phyloP scores from a whole-genome alignment of 257 asterid genomes.

The Plantago elongata region DNA sequence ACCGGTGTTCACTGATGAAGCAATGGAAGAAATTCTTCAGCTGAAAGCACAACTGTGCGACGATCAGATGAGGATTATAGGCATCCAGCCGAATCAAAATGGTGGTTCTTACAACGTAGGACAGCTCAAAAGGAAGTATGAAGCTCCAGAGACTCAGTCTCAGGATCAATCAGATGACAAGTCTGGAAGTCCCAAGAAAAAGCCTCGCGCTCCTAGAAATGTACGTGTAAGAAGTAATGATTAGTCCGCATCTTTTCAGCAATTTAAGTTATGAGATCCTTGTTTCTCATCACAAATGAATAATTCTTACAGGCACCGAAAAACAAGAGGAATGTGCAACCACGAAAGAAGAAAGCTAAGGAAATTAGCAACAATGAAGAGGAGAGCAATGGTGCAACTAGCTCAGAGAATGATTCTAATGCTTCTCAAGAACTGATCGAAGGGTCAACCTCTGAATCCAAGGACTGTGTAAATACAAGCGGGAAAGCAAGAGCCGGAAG shows the following conservation, averaged over 20 bases:
- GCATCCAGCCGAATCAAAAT: neutral
- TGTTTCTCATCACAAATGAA: conserved; percentile 15
- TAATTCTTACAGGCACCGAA: conserved; percentile 33
- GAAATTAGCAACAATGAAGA: conserved; percentile 31
- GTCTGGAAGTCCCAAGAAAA: conserved; percentile 37
- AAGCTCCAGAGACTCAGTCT: conserved; percentile 3
- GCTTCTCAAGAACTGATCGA: conserved; percentile 33
- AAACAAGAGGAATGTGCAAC: conserved; percentile 22
- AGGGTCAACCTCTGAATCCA: conserved; percentile 21
- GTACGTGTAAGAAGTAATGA: conserved; percentile 29
- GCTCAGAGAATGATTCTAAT: conserved; percentile 47
- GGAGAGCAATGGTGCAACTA: conserved; percentile 38
- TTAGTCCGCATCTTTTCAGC: neutral
- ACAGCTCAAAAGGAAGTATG: conserved; percentile 44
- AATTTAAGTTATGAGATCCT: no score
- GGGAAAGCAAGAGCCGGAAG: conserved; percentile 57
- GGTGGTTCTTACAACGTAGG: conserved; percentile 23
- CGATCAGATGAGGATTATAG: conserved; percentile 19
- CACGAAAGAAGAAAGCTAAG: conserved; percentile 38
- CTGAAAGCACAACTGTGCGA: conserved; percentile 25
- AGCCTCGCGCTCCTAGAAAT: conserved; percentile 40
- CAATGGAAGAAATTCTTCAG: conserved; percentile 29
- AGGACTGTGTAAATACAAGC: conserved; percentile 27
- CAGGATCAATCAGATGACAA: conserved; percentile 2
- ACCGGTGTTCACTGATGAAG: conserved; percentile 23